Base-by-base conservation (phyloP, 179 eudicot genomes). In the Amaranthus tricolor region DNA sequence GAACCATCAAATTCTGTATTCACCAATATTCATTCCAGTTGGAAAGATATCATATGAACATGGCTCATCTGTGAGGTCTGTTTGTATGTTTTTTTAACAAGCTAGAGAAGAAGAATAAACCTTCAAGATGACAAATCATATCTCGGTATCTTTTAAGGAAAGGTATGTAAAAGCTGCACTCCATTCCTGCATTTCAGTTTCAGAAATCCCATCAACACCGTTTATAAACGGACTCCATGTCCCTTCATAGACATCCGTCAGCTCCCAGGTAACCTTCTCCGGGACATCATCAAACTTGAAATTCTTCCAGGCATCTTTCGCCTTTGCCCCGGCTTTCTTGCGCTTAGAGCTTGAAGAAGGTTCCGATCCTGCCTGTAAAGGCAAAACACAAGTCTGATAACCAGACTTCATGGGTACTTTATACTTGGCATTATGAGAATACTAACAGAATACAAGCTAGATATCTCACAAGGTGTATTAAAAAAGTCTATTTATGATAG, bases 281-380 rank as follows among this genome's bases (percentile, higher is more conserved):
- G 92, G 89, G 57, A 75, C 81, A 64, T 86, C 75, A 6, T 81
- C 70, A 24, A 78, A 86, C 9, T 88, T 86, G 72, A 88, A 88
- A 65, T 77, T 74, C 70, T 74, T 59, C 64, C 71, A 64, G 0
- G 74, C 21, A 0, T 21, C 72, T 75, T 72, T 77, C 16, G 55
- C 61, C 54, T 44, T 79, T 71, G 81, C 7, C 20, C 70, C 85
- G 13, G 82, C 13, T 77, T 81, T 82, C 78, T 81, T 82, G 31
- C 71, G 62, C 62, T 83, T 81, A 24, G 81, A 62, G 73, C 56
- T 14, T 53, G 14, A 17, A n/a, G 75, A 53, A 9, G 78, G 54
- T 48, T 66, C 59, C 45, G 62, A 13, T 16, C 63, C 73, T 17
- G 82, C 75, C 88, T 88, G 85, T 69, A 77, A 56, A 82, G 60